Evolutionary conservation across 345 rosid genomes (phyloP), one percentile per base, ranked within the genome.

Genomic region (Nephelium lappaceum): DNA sequence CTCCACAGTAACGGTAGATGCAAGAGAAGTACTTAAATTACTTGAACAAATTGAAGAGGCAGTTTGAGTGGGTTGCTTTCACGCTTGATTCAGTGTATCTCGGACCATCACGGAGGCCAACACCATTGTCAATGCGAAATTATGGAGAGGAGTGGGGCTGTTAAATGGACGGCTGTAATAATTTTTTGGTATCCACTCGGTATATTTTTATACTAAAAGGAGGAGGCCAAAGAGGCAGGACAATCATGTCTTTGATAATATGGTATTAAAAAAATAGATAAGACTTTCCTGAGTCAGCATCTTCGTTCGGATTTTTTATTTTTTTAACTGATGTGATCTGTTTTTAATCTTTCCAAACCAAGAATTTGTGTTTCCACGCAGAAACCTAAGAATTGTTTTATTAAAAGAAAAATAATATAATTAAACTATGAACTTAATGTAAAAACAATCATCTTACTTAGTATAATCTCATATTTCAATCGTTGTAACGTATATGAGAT

Each of bases 1-100:
- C 71, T 71, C 27, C 18, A 47, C 65, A 71, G 76, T 77, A 31
- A 69, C 71, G 53, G 71, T 62, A 14, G 76, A 62, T 47, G 76
- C 49, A 71, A 61, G 75, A 45, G 60, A 70, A 61, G 53, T 23
- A 75, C 57, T 27, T 45, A 14, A 64, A 60, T 60, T 60, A 60
- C 27, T 60, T 60, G 25, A 36, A 73, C 61, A 64, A 39, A 55
- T 11, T 11, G 11, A 45, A 45, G 24, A 38, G 19, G 51, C 66
- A 57, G 66, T 38, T 60, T 60, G 64, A 23, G 64, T 39, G 16
- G 65, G 65, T n/a, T 55, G 65, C 47, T 57, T 55, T 55, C 43
- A 31, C 3, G 27, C 27, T 21, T 60, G 36, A 74, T 61, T 73
- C 68, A 6, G 69, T 23, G 69, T 24, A 74, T 62, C 58, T 23